phyloP scores from a whole-genome alignment of 140 eudicot genomes.

The Bidens hawaiensis region DNA sequence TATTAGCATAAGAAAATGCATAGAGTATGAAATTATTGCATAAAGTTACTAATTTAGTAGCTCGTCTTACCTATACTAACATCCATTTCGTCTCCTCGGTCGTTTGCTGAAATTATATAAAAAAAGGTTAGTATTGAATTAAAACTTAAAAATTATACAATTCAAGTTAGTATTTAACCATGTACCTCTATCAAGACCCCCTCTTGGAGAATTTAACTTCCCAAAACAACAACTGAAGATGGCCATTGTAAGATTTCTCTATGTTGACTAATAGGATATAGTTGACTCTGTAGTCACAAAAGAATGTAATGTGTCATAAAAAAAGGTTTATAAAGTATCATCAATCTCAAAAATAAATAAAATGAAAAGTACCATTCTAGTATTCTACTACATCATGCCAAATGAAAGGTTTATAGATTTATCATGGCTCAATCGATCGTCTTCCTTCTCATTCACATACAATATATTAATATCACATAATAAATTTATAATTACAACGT shows the following conservation, averaged over 20 bases:
- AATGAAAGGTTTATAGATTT: not conserved
- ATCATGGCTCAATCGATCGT: not conserved
- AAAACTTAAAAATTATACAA: not conserved
- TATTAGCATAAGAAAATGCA: not conserved
- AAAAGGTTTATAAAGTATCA: not conserved
- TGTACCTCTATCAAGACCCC: constrained; percentile 19
- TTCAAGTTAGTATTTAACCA: not conserved
- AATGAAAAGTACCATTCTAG: not conserved
- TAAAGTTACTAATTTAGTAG: not conserved
- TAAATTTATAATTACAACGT: too few relatives aligned
- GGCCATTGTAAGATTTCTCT: constrained; percentile 7
- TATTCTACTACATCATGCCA: not conserved
- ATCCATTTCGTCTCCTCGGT: constrained; percentile 14
- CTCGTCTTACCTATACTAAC: constrained; percentile 20
- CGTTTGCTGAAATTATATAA: constrained; percentile 18
- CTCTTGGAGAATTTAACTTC: constrained; percentile 6
- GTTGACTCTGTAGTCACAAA: not conserved
- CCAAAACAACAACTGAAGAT: constrained; percentile 29
- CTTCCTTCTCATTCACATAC: too few relatives aligned
- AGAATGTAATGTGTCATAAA: not conserved
- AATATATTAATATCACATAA: too few relatives aligned
- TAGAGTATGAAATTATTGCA: not conserved
- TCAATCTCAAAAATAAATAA: not conserved
- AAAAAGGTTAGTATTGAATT: constrained; percentile 5
- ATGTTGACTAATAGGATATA: constrained; percentile 12